phyloP scores from a whole-genome alignment of 1,284 basidiomycete genomes.

The Malassezia psittaci region DNA sequence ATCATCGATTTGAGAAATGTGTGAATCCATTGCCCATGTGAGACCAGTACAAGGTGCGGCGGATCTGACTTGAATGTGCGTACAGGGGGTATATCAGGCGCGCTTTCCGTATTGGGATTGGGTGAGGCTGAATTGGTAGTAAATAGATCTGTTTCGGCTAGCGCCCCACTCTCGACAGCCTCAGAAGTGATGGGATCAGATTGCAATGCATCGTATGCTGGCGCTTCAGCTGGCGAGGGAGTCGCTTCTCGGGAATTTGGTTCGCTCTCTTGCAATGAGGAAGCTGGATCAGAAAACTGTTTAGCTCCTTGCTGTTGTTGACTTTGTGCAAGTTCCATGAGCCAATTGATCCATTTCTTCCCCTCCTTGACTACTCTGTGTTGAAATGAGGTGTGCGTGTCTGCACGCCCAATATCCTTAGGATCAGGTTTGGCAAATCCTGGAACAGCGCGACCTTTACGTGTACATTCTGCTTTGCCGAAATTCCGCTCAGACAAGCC shows the following conservation, averaged over 20 bases:
- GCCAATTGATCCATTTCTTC: constrained; percentile 15
- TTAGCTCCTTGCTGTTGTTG: not conserved
- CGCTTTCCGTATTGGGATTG: too few species aligned
- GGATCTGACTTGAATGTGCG: not conserved
- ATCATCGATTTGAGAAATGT: constrained; percentile 19
- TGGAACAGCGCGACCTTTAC: not conserved
- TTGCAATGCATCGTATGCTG: not conserved
- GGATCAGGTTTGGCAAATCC: not conserved
- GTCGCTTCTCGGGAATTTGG: not conserved
- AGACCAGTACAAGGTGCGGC: constrained; percentile 33
- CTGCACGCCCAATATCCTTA: constrained; percentile 4
- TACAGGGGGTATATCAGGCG: too few species aligned
- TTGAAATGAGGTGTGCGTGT: constrained; percentile 1
- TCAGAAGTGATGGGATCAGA: too few species aligned
- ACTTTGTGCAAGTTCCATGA: not conserved
- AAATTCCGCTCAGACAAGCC: constrained; percentile 13
- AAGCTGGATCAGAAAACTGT: not conserved
- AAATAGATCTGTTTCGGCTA: too few species aligned
- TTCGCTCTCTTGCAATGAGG: not conserved
- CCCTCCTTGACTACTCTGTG: not conserved
- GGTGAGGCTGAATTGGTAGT: too few species aligned
- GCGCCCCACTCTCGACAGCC: too few species aligned
- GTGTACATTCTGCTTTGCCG: constrained; percentile 10
- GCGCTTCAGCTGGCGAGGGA: not conserved
- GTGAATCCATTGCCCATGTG: constrained; percentile 41